phyloP scores from a whole-genome alignment of 805 yeast genomes.

The Metschnikowia chrysomelidarum region DNA sequence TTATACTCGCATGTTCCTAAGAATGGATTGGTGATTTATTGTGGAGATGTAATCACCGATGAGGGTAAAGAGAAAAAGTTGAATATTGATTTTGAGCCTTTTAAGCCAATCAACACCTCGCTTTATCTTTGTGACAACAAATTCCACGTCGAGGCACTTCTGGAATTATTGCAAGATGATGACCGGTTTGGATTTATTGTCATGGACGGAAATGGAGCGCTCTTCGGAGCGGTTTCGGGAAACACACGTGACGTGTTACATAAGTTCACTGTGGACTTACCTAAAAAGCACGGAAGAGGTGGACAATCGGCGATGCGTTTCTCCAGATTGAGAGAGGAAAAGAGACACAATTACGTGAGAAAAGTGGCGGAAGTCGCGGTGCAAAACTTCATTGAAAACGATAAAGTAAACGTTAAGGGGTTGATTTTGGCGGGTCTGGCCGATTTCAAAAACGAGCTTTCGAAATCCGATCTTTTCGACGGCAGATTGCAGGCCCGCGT shows the following conservation, averaged over 20 bases:
- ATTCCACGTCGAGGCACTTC: conserved; percentile 95
- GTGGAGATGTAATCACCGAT: conserved; percentile 97
- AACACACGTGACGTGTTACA: conserved; percentile 95
- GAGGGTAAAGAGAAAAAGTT: conserved; percentile 98
- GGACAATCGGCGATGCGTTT: conserved; percentile 99
- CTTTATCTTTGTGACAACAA: conserved; percentile 93
- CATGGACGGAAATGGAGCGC: conserved; percentile 99
- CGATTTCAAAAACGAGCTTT: conserved; percentile 93
- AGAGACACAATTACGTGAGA: conserved; percentile 97
- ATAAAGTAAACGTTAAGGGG: conserved; percentile 92
- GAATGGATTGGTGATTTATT: conserved; percentile 92
- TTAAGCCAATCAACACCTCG: conserved; percentile 98
- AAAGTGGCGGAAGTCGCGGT: conserved; percentile 98
- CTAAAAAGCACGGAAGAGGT: conserved; percentile 99
- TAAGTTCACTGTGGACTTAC: conserved; percentile 93
- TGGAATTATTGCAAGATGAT: conserved; percentile 92
- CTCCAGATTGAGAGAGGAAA: conserved; percentile 97
- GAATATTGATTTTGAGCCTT: conserved; percentile 97
- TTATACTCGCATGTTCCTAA: conserved; percentile 86
- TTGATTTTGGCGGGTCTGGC: conserved; percentile 98
- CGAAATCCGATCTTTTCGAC: conserved; percentile 92
- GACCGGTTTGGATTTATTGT: conserved; percentile 96
- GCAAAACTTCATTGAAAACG: conserved; percentile 92
- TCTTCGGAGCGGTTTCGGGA: conserved; percentile 94
- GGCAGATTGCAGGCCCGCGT: conserved; percentile 82